Evolutionary conservation across 2,329 filamentous ascomycete genomes (phyloP).

Genomic region (Herpomyces periplanetae): DNA sequence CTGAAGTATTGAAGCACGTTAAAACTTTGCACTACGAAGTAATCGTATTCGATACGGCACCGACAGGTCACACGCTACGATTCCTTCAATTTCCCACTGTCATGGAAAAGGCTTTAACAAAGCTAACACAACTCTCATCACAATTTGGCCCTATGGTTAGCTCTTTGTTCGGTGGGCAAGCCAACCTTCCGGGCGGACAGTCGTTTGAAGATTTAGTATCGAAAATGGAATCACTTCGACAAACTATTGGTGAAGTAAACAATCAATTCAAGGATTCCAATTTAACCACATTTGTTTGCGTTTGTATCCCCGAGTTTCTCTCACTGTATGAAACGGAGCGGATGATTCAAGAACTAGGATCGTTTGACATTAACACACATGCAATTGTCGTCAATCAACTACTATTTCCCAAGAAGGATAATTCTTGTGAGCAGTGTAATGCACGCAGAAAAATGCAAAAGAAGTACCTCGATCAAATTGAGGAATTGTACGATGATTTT

Average conservation of each 20-base stretch:
- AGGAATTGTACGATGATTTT: slow-evolving; percentile 93
- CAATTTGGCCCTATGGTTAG: slow-evolving; percentile 92
- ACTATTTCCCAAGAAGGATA: slow-evolving; percentile 51
- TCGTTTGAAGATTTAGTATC: slow-evolving; percentile 63
- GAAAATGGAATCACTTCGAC: slow-evolving; percentile 70
- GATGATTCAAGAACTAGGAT: slow-evolving; percentile 91
- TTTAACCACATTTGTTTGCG: slow-evolving; percentile 84
- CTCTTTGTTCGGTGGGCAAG: slow-evolving; percentile 41
- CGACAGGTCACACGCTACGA: slow-evolving; percentile 82
- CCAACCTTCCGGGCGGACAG: slow-evolving; percentile 55
- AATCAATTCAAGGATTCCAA: slow-evolving; percentile 88
- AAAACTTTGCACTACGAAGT: slow-evolving; percentile 95
- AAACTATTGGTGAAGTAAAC: slow-evolving; percentile 84
- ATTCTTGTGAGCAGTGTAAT: slow-evolving; percentile 74
- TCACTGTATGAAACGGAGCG: slow-evolving; percentile 92
- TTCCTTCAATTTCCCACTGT: slow-evolving; percentile 95
- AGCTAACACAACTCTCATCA: slow-evolving; percentile 61
- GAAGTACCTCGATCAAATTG: slow-evolving; percentile 95
- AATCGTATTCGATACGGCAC: slow-evolving; percentile 95
- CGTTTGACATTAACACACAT: slow-evolving; percentile 80
- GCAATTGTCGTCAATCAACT: slow-evolving; percentile 94
- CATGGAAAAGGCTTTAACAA: slow-evolving; percentile 89
- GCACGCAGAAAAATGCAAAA: slow-evolving; percentile 89
- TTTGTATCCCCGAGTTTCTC: slow-evolving; percentile 90
- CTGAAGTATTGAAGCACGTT: slow-evolving; percentile 94